These are phyloP conservation scores for Chrysanthemum makinoi DNA, from an alignment of 129 eudicot genomes.

Conservation along the genomic window DNA sequence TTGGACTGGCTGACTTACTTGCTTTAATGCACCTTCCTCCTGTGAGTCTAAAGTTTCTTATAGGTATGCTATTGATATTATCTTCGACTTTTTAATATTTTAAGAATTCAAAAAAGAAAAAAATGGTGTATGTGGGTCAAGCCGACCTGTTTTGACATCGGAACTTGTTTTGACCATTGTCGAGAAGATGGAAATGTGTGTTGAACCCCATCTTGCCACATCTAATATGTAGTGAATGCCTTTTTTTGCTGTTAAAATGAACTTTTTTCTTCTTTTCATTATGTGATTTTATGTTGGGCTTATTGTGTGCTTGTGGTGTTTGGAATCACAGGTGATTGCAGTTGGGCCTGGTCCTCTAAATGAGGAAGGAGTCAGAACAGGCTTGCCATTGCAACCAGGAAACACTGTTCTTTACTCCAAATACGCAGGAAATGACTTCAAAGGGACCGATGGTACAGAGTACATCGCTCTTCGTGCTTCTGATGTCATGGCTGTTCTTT, in stretches of 20 bases:
- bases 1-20: too few relatives aligned
- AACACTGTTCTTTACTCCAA: constrained; percentile 86
- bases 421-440: constrained; percentile 84
- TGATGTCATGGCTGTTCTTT: constrained; percentile 85
- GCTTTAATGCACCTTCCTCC: too few relatives aligned
- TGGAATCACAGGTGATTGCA: constrained; percentile 67
- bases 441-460: constrained; percentile 66
- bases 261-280: not conserved
- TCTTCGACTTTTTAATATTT: too few relatives aligned
- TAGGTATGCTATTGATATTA: too few relatives aligned
- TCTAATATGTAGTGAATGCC: not conserved
- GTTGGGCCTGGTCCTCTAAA: constrained; percentile 86
- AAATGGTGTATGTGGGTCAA: not conserved
- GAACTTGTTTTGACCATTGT: not conserved
- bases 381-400: constrained; percentile 57
- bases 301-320: constrained; percentile 9
- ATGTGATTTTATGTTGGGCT: not conserved
- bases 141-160: not conserved
- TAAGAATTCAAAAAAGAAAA: too few relatives aligned
- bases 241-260: not conserved
- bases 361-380: constrained; percentile 80
- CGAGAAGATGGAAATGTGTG: too few relatives aligned
- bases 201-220: not conserved
- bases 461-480: constrained; percentile 72
- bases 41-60: too few relatives aligned